Percentiles rank a stretch among this genome's conserved stretches.
These are phyloP conservation scores for Fagus crenata DNA, from an alignment of 306 rosid species.

Conservation along the genomic window DNA sequence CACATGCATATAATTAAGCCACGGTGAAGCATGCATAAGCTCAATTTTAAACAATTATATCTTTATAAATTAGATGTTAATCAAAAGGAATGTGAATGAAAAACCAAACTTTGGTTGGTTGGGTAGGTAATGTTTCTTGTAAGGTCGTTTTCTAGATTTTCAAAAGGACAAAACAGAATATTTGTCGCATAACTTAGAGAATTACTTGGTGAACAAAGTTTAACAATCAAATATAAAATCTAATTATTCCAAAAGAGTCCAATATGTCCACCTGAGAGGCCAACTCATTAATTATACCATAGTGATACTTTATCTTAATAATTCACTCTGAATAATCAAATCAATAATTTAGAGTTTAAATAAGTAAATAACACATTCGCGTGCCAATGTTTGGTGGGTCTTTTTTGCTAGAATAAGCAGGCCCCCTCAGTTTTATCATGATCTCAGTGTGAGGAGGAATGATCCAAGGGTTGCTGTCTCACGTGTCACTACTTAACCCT, in stretches of 20 bases:
- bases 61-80: slow-evolving; percentile 4
- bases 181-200: slow-evolving; percentile 53
- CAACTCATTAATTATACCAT: slow-evolving; percentile 47
- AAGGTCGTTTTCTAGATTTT: slow-evolving; percentile 26
- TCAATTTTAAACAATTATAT: slow-evolving; percentile 7
- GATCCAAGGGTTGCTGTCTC: slow-evolving; percentile 31
- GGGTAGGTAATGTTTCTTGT: slow-evolving; percentile 55
- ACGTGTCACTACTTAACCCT: slow-evolving; percentile 25
- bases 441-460: slow-evolving; percentile 32
- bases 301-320: slow-evolving; percentile 30
- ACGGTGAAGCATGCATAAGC: slow-evolving; percentile 21
- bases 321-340: neutral
- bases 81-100: slow-evolving; percentile 31
- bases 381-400: slow-evolving; percentile 38
- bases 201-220: slow-evolving; percentile 22
- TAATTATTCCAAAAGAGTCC: slow-evolving; percentile 21
- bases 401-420: slow-evolving; percentile 33
- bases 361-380: slow-evolving; percentile 24
- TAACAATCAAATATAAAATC: slow-evolving; percentile 14
- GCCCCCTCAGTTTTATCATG: slow-evolving; percentile 31
- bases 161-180: slow-evolving; percentile 52
- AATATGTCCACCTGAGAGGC: slow-evolving; percentile 44
- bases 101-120: slow-evolving; percentile 49
- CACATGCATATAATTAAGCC: slow-evolving; percentile 47
- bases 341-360: slow-evolving; percentile 22